These are phyloP conservation scores for Codiaeum variegatum DNA, from an alignment of 441 rosid genomes.

Conservation along the genomic window DNA sequence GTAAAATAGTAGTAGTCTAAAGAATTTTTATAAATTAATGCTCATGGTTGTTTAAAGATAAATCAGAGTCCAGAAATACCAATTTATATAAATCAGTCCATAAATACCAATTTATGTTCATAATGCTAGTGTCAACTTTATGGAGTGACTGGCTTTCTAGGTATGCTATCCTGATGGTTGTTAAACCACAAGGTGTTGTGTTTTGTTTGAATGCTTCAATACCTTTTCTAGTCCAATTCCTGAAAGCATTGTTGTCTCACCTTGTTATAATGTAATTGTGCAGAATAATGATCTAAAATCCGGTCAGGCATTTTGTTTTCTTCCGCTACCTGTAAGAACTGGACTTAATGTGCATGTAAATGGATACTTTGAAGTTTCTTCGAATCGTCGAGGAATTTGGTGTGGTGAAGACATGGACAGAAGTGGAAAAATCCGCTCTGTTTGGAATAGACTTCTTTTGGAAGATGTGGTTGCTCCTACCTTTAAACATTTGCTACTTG, in stretches of 20 bases:
- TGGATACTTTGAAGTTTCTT: conserved; percentile 96
- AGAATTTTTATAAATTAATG: no score
- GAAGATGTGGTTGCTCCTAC: conserved; percentile 88
- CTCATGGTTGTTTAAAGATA: no score
- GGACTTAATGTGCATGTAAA: conserved; percentile 88
- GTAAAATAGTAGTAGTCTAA: no score
- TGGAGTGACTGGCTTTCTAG: not conserved
- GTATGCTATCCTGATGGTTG: not conserved
- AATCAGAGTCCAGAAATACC: no score
- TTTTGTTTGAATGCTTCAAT: not conserved
- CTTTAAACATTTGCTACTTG: conserved; percentile 60
- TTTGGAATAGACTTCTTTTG: conserved; percentile 93
- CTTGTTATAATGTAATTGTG: conserved; percentile 31
- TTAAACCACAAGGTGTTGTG: not conserved
- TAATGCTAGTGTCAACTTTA: not conserved
- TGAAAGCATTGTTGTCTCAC: conserved; percentile 22
- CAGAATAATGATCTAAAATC: conserved; percentile 63
- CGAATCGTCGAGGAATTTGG: conserved; percentile 99
- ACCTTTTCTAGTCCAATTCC: not conserved
- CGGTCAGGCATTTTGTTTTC: conserved; percentile 96
- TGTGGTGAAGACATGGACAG: conserved; percentile 99
- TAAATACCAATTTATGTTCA: not conserved
- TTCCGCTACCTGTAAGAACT: conserved; percentile 93
- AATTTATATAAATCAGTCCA: no score
- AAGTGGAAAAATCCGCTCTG: conserved; percentile 92